Conservation (phyloP, 306 rosid species). For the Cercis canadensis region DNA sequence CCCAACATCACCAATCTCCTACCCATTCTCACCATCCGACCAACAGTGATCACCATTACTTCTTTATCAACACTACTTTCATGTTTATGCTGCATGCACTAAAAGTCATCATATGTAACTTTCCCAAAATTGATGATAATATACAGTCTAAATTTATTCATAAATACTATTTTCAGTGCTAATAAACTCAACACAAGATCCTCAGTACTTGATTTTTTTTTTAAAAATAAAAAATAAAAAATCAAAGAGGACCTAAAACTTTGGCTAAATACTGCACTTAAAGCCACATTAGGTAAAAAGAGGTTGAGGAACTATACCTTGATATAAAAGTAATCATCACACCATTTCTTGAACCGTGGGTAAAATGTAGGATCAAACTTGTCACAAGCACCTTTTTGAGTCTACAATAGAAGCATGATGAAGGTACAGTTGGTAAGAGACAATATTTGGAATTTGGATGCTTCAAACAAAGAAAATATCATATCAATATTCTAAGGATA, state of each 20-base stretch:
- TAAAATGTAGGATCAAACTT: slow-evolving; percentile 94
- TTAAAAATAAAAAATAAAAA: too few species aligned
- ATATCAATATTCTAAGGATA: neutral
- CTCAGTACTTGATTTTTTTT: too few species aligned
- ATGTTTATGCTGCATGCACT: too few species aligned
- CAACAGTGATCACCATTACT: neutral
- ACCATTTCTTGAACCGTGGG: slow-evolving; percentile 98
- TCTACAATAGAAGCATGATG: slow-evolving; percentile 49
- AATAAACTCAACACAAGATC: too few species aligned
- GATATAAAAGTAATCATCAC: slow-evolving; percentile 95
- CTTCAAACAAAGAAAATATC: slow-evolving; percentile 19
- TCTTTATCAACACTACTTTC: slow-evolving; percentile 4
- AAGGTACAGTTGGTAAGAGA: slow-evolving; percentile 12
- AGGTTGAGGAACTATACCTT: slow-evolving; percentile 60
- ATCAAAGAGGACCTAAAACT: too few species aligned
- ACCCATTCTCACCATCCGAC: slow-evolving; percentile 7
- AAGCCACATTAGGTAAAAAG: neutral
- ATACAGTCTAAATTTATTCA: too few species aligned
- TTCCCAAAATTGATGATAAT: too few species aligned
- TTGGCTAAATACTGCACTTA: too few species aligned
- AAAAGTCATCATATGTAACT: too few species aligned
- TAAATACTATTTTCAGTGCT: too few species aligned
- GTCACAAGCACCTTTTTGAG: slow-evolving; percentile 85
- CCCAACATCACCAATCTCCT: slow-evolving; percentile 25
- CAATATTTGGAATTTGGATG: neutral